A percentile compares a stretch with the other conserved stretches of the same genome.
Conservation (phyloP, 495 filamentous ascomycete species). For the Rostrohypoxylon terebratum region DNA sequence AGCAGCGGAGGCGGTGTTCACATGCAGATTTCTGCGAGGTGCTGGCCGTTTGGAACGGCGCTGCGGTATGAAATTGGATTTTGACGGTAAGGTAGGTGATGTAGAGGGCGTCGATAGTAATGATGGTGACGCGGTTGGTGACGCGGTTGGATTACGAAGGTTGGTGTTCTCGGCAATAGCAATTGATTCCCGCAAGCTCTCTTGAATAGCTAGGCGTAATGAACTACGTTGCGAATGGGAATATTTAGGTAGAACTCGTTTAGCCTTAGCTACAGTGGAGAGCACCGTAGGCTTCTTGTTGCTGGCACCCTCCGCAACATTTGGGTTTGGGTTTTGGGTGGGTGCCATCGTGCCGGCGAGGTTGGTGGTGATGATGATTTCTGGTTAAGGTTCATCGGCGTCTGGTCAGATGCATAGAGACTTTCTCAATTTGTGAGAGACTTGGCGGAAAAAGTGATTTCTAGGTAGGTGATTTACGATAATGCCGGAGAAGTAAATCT, state of each 20-base stretch:
- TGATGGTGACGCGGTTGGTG: neutral
- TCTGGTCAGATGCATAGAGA: neutral
- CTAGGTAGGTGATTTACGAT: neutral
- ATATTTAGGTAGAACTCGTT: slow-evolving; percentile 1
- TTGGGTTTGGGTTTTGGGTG: neutral
- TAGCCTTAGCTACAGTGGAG: neutral
- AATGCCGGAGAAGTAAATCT: neutral
- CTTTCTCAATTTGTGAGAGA: neutral
- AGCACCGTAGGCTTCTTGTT: slow-evolving; percentile 3
- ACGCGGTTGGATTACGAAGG: neutral
- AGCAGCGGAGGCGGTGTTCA: neutral
- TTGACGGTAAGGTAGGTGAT: neutral
- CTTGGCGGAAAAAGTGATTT: neutral
- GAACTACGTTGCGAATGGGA: slow-evolving; percentile 27
- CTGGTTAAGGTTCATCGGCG: neutral
- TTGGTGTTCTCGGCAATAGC: neutral
- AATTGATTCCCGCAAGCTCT: slow-evolving; percentile 18
- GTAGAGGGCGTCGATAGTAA: neutral
- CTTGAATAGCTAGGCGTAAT: slow-evolving; percentile 20
- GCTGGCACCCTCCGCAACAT: neutral
- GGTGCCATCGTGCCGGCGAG: slow-evolving; percentile 24
- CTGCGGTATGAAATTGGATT: neutral
- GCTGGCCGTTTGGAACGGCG: slow-evolving; percentile 37
- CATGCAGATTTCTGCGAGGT: slow-evolving; percentile 16
- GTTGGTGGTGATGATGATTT: slow-evolving; percentile 21